Conservation (phyloP, 352 stramenopile species). For the Globisporangium recalcitrans region DNA sequence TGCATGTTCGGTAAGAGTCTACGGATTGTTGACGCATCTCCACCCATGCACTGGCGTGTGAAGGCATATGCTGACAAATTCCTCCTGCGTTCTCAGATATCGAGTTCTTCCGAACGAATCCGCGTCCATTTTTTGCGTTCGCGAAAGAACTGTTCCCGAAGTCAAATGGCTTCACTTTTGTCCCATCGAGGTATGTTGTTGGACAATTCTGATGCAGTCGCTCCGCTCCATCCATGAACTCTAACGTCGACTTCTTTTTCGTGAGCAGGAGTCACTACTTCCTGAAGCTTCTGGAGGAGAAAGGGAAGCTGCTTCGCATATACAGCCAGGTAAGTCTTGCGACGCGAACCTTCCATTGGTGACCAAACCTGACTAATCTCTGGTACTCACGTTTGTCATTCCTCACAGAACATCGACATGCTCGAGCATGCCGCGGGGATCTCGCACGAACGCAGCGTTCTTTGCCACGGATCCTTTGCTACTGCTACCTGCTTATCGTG, state of each 20-base stretch:
- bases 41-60: not conserved
- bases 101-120: slow-evolving; percentile 96
- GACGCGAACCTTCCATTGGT: not conserved
- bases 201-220: not conserved
- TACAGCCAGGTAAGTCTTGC: slow-evolving; percentile 75
- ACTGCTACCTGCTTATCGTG: slow-evolving; percentile 91
- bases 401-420: slow-evolving; percentile 97
- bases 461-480: slow-evolving; percentile 94
- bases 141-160: slow-evolving; percentile 86
- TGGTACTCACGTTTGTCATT: not conserved
- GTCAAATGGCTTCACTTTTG: slow-evolving; percentile 75
- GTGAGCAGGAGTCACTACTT: slow-evolving; percentile 91
- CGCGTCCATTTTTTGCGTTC: slow-evolving; percentile 96
- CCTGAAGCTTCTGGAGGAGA: slow-evolving; percentile 90
- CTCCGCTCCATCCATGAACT: not conserved
- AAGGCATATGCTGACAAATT: not conserved
- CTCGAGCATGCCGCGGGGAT: slow-evolving; percentile 93
- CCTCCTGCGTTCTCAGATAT: slow-evolving; percentile 74
- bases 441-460: slow-evolving; percentile 84
- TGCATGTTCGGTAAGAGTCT: slow-evolving; percentile 75
- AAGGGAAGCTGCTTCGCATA: slow-evolving; percentile 89
- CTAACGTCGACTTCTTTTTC: slow-evolving; percentile 1
- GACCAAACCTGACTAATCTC: not conserved
- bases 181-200: slow-evolving; percentile 48
- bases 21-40: not conserved